Evolutionary conservation across 805 yeast genomes (phyloP).

Genomic region (Komagataella pastoris): DNA sequence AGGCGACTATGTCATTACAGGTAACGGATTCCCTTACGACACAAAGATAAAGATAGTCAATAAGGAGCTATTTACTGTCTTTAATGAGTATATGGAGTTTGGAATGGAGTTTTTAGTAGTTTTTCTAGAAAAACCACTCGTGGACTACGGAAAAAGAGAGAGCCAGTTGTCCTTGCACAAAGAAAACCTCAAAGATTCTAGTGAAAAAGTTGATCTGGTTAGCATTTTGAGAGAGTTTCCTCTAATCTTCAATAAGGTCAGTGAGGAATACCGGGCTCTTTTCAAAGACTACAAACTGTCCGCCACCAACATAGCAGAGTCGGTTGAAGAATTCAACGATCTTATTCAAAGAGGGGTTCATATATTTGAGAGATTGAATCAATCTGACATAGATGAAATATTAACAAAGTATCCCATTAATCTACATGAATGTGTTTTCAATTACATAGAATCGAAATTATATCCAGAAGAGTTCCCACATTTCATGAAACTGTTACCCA

Average conservation of each 20-base stretch:
- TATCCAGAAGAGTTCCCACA: slow-evolving; percentile 37
- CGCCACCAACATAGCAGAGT: slow-evolving; percentile 12
- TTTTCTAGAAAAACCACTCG: slow-evolving; percentile 41
- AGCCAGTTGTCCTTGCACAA: not conserved
- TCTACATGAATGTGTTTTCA: slow-evolving; percentile 41
- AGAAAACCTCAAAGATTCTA: not conserved
- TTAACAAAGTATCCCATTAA: slow-evolving; percentile 24
- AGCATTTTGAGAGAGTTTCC: not conserved
- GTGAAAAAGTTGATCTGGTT: not conserved
- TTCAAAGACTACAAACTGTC: slow-evolving; percentile 25
- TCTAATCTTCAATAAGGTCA: slow-evolving; percentile 20
- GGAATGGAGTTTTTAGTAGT: slow-evolving; percentile 44
- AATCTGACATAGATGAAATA: slow-evolving; percentile 13
- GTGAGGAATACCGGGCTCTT: slow-evolving; percentile 22
- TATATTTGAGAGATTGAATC: slow-evolving; percentile 19
- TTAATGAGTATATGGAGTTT: slow-evolving; percentile 45
- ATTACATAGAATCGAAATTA: slow-evolving; percentile 58
- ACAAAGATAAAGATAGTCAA: slow-evolving; percentile 28
- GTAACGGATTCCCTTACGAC: slow-evolving; percentile 41
- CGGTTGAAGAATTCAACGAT: slow-evolving; percentile 13
- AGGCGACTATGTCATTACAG: slow-evolving; percentile 33
- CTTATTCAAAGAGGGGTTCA: slow-evolving; percentile 18
- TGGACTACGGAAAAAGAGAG: slow-evolving; percentile 23
- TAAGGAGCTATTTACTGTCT: slow-evolving; percentile 36
- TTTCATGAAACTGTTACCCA: slow-evolving; percentile 10